phyloP scores from a whole-genome alignment of 2,329 filamentous ascomycete genomes.

The Aureobasidium musti region DNA sequence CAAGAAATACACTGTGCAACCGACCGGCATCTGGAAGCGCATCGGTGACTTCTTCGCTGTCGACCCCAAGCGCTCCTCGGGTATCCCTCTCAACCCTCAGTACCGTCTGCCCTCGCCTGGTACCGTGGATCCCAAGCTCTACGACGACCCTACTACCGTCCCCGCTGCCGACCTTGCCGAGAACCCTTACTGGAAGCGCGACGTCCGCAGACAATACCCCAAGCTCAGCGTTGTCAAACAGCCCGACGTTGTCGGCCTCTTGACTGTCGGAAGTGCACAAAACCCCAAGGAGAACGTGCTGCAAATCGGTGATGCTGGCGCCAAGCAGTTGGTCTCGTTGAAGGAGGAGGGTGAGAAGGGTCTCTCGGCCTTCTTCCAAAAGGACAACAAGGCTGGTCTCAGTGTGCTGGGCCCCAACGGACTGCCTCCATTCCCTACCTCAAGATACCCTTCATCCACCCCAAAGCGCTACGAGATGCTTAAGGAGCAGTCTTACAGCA shows the following conservation, averaged over 20 bases:
- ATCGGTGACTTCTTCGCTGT: constrained; percentile 77
- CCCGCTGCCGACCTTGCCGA: constrained; percentile 87
- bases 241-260: constrained; percentile 78
- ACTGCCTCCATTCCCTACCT: constrained; percentile 81
- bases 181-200: constrained; percentile 96
- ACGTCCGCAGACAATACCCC: constrained; percentile 79
- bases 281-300: constrained; percentile 74
- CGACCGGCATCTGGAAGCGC: constrained; percentile 81
- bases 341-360: constrained; percentile 73
- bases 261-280: constrained; percentile 80
- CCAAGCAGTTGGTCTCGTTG: constrained; percentile 71
- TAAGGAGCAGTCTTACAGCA: constrained; percentile 67
- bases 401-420: constrained; percentile 72
- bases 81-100: constrained; percentile 88
- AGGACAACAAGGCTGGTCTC: constrained; percentile 56
- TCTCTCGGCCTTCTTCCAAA: constrained; percentile 72
- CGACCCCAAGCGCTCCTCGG: constrained; percentile 85
- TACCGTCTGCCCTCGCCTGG: constrained; percentile 86
- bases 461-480: constrained; percentile 72
- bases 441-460: constrained; percentile 58
- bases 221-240: constrained; percentile 77
- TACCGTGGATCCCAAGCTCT: constrained; percentile 66
- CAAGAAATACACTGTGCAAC: constrained; percentile 96
- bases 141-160: constrained; percentile 79
- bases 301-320: constrained; percentile 73